Conservation (phyloP, 2,329 filamentous ascomycete genomes). For the Colletotrichum simmondsii region DNA sequence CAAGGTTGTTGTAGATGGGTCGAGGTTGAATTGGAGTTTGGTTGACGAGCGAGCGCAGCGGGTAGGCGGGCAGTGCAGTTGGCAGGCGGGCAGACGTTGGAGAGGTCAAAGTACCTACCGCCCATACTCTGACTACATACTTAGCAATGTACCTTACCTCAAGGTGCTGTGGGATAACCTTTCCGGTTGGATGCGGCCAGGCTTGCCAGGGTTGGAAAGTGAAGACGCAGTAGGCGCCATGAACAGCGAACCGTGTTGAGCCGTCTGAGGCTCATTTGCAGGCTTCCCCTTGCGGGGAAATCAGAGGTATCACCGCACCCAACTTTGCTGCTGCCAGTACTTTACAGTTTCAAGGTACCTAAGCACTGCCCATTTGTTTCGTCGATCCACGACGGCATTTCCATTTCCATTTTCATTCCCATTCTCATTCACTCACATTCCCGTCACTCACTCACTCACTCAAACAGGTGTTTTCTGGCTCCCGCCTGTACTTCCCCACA, state of each 20-base stretch:
- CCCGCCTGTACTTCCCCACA: neutral
- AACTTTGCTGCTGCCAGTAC: neutral
- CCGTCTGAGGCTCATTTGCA: constrained; percentile 13
- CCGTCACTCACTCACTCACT: neutral
- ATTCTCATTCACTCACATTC: no score
- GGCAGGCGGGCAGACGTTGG: constrained; percentile 14
- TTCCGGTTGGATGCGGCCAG: constrained; percentile 8
- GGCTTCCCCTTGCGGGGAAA: neutral
- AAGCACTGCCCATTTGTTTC: neutral
- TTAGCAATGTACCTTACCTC: no score
- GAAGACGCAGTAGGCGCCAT: no score
- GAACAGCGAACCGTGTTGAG: neutral
- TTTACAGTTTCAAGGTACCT: neutral
- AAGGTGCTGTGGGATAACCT: neutral
- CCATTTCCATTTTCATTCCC: neutral
- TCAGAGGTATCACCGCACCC: neutral
- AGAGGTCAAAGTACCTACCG: neutral
- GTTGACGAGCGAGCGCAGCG: neutral
- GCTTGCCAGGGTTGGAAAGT: constrained; percentile 23
- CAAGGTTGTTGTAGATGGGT: neutral
- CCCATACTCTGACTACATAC: no score
- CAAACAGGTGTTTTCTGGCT: neutral
- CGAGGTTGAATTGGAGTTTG: neutral
- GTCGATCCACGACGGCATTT: constrained; percentile 12
- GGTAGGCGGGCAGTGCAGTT: neutral